A percentile compares a stretch with the other conserved stretches of the same genome.
Evolutionary conservation across 768 basidiomycete species (phyloP).

Genomic region (Stropharia rugosoannulata): DNA sequence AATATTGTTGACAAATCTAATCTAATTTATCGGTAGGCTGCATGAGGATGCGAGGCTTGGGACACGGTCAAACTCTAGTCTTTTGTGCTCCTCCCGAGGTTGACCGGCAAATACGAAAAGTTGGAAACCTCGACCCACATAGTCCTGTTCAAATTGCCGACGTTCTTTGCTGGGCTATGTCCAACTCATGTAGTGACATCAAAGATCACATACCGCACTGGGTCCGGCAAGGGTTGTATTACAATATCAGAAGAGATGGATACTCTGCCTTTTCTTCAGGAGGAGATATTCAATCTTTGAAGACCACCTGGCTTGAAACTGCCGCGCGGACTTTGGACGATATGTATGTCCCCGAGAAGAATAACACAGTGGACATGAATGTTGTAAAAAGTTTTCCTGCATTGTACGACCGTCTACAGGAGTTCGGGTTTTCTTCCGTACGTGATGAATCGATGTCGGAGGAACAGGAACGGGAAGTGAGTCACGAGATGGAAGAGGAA

Average conservation of each 20-base stretch:
- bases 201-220: constrained; percentile 38
- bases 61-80: constrained; percentile 44
- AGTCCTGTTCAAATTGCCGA: constrained; percentile 23
- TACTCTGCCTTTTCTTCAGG: constrained; percentile 7
- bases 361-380: neutral
- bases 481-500: constrained; percentile 42
- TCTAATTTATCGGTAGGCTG: constrained; percentile 35
- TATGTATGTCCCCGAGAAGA: constrained; percentile 26
- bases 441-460: constrained; percentile 32
- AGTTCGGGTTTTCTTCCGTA: constrained; percentile 25
- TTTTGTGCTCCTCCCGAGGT: constrained; percentile 47
- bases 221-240: constrained; percentile 38
- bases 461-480: constrained; percentile 51
- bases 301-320: constrained; percentile 34
- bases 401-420: constrained; percentile 20
- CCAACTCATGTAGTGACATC: constrained; percentile 42
- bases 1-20: neutral
- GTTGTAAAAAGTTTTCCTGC: constrained; percentile 7
- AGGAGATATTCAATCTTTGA: constrained; percentile 9
- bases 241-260: constrained; percentile 23
- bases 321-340: constrained; percentile 35
- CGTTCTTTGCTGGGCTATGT: constrained; percentile 44
- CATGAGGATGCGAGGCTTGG: constrained; percentile 53
- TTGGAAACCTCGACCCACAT: constrained; percentile 8
- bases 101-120: constrained; percentile 32